These are phyloP conservation scores for Gossypium schwendimanii DNA, from an alignment of 441 rosid species.

Conservation along the genomic window DNA sequence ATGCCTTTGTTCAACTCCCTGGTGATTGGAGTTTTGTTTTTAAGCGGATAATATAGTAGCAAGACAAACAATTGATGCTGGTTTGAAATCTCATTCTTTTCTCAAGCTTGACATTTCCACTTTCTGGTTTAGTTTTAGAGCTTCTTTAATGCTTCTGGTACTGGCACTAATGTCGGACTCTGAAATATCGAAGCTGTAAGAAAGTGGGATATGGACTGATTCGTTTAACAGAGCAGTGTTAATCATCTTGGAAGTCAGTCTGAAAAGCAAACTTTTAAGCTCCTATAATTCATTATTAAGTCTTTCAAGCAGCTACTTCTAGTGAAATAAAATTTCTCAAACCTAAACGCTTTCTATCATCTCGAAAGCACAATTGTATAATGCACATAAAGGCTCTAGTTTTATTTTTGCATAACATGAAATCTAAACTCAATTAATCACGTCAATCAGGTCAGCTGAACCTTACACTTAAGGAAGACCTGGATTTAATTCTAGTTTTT, in stretches of 20 bases:
- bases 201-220: not conserved
- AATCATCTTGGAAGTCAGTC: too few species aligned
- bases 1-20: not conserved
- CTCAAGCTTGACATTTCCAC: not conserved
- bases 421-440: not conserved
- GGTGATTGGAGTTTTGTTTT: not conserved
- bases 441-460: not conserved
- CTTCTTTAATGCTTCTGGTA: not conserved
- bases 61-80: not conserved
- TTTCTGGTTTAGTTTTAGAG: not conserved
- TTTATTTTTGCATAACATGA: not conserved
- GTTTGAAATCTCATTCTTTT: conserved; percentile 1
- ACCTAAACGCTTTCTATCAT: not conserved
- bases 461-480: not conserved
- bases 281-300: not conserved
- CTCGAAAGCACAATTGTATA: not conserved
- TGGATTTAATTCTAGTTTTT: not conserved
- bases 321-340: not conserved
- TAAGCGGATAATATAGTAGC: not conserved
- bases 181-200: not conserved
- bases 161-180: not conserved
- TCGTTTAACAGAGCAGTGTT: not conserved
- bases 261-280: not conserved
- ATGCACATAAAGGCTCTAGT: not conserved
- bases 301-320: not conserved